Percentiles rank a stretch among this genome's conserved stretches.
Conservation (phyloP, 164 flowering plant genomes). For the Liquidambar formosana region DNA sequence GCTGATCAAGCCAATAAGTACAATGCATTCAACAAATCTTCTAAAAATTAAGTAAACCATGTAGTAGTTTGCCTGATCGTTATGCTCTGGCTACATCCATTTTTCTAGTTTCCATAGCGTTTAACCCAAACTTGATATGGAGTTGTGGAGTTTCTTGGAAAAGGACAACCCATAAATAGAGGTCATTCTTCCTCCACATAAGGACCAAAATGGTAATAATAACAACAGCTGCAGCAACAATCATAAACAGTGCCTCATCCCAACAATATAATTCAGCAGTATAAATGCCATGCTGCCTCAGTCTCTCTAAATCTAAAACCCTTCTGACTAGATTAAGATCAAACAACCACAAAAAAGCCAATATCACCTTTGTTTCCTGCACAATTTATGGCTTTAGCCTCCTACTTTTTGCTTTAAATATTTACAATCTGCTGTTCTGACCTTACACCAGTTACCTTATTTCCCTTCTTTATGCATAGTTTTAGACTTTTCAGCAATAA, state of each 20-base stretch:
- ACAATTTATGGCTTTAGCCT: background rate
- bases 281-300: background rate
- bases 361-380: background rate
- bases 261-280: too few species aligned
- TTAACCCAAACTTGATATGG: background rate
- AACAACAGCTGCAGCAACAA: background rate
- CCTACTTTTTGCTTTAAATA: too few species aligned
- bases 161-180: background rate
- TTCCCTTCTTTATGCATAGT: too few species aligned
- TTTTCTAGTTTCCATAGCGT: background rate
- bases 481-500: too few species aligned
- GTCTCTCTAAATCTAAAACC: background rate
- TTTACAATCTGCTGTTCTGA: too few species aligned
- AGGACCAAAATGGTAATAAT: background rate
- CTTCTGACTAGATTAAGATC: background rate
- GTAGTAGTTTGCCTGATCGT: too few species aligned
- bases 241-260: background rate
- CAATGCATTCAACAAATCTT: background rate
- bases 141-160: too few species aligned
- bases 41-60: background rate
- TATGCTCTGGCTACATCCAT: too few species aligned
- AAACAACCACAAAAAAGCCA: background rate
- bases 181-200: background rate
- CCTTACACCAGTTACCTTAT: too few species aligned
- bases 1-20: background rate